phyloP scores from a whole-genome alignment of 495 filamentous ascomycete genomes.

The Talaromyces proteolyticus region DNA sequence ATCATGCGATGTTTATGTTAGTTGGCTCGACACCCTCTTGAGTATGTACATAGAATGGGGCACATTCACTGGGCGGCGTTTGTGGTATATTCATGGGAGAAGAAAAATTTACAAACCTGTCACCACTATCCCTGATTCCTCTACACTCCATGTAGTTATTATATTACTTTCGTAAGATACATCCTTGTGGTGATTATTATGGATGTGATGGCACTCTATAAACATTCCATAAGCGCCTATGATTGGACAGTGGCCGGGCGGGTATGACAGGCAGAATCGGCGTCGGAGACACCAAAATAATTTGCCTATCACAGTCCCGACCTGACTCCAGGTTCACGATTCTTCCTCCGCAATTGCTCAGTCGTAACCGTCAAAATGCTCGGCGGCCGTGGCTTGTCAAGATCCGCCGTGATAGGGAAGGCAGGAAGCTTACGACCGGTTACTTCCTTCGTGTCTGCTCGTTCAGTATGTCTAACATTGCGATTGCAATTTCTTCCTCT shows the following conservation, averaged over 20 bases:
- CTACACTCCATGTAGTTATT: neutral
- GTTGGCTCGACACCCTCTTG: neutral
- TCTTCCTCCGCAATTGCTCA: constrained; percentile 1
- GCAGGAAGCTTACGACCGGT: neutral
- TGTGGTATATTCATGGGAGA: neutral
- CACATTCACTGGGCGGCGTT: neutral
- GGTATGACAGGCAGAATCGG: constrained; percentile 3
- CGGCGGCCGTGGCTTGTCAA: neutral
- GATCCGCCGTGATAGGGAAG: neutral
- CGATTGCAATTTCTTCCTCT: neutral
- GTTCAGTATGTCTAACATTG: neutral
- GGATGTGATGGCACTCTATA: neutral
- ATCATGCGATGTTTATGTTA: neutral
- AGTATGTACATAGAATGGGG: neutral
- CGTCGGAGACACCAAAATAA: constrained; percentile 4
- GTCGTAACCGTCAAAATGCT: constrained; percentile 3
- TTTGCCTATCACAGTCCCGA: constrained; percentile 2
- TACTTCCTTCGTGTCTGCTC: neutral
- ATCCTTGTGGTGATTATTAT: no score
- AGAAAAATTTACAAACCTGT: neutral
- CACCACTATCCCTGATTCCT: neutral
- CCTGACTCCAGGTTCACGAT: neutral
- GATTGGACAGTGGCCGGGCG: neutral
- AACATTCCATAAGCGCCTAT: neutral
- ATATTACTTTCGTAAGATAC: neutral